phyloP scores from a whole-genome alignment of 78 protist species.

The Protostelium mycophagum region DNA sequence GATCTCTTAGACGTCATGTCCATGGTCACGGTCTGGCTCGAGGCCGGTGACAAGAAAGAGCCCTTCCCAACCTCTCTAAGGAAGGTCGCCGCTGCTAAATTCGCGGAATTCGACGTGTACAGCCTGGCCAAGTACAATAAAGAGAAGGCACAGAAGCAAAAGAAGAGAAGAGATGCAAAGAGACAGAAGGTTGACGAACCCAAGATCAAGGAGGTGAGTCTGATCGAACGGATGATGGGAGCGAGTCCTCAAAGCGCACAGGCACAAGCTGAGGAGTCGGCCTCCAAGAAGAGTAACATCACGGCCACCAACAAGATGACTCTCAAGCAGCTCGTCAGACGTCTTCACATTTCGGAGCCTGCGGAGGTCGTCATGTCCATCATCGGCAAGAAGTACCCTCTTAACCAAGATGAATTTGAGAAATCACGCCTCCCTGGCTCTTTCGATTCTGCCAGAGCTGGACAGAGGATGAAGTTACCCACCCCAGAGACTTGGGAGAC shows the following conservation, averaged over 20 bases:
- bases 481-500: slow-evolving; percentile 88
- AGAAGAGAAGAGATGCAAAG: slow-evolving; percentile 14
- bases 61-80: slow-evolving; percentile 74
- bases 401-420: slow-evolving; percentile 44
- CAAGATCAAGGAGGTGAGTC: not conserved
- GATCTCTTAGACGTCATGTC: slow-evolving; percentile 70
- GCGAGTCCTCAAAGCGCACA: not conserved
- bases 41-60: too few species aligned
- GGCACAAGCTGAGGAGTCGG: not conserved
- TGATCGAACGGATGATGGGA: not conserved
- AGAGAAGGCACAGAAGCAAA: slow-evolving; percentile 58
- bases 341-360: slow-evolving; percentile 77
- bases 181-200: slow-evolving; percentile 24
- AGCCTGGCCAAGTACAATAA: slow-evolving; percentile 86
- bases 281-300: not conserved
- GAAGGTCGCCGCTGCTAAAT: slow-evolving; percentile 68
- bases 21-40: not conserved
- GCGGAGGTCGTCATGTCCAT: slow-evolving; percentile 61
- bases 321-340: slow-evolving; percentile 72
- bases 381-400: slow-evolving; percentile 79
- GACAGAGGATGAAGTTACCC: slow-evolving; percentile 71
- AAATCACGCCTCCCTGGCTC: slow-evolving; percentile 50
- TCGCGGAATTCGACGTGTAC: slow-evolving; percentile 71
- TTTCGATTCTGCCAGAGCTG: slow-evolving; percentile 62
- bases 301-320: slow-evolving; percentile 13